phyloP scores from a whole-genome alignment of 768 basidiomycete genomes.

The Mycena sanguinolenta region DNA sequence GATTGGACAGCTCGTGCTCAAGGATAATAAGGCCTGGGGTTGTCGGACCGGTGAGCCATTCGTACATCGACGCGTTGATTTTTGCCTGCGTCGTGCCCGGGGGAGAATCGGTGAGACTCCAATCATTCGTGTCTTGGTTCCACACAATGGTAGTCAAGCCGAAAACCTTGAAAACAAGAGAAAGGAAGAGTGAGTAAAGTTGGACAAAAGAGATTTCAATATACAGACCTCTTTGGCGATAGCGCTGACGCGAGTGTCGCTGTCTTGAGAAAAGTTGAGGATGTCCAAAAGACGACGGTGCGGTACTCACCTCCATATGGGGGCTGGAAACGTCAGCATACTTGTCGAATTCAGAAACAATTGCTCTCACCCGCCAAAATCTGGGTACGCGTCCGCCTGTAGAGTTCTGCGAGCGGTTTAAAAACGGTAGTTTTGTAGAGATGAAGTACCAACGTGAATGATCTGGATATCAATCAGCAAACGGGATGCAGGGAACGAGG shows the following conservation, averaged over 20 bases:
- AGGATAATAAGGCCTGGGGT: constrained; percentile 84
- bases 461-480: not conserved
- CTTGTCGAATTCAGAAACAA: not conserved
- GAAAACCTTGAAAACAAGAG: constrained; percentile 60
- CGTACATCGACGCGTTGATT: constrained; percentile 64
- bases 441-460: not conserved
- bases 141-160: constrained; percentile 86
- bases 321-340: constrained; percentile 12
- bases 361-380: constrained; percentile 71
- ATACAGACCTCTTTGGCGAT: constrained; percentile 82
- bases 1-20: constrained; percentile 82
- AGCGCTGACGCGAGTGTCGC: constrained; percentile 72
- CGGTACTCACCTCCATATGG: constrained; percentile 19
- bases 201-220: not conserved
- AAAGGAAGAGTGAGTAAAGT: constrained; percentile 14
- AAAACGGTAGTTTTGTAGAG: too few relatives aligned
- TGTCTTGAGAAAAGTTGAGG: constrained; percentile 9
- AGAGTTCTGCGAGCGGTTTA: constrained; percentile 62
- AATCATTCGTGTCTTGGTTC: constrained; percentile 90
- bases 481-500: not conserved
- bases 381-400: constrained; percentile 79
- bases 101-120: constrained; percentile 66
- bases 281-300: too few relatives aligned
- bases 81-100: constrained; percentile 58
- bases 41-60: constrained; percentile 77